phyloP scores from a whole-genome alignment of 179 eudicot genomes.

The Vitellaria paradoxa region DNA sequence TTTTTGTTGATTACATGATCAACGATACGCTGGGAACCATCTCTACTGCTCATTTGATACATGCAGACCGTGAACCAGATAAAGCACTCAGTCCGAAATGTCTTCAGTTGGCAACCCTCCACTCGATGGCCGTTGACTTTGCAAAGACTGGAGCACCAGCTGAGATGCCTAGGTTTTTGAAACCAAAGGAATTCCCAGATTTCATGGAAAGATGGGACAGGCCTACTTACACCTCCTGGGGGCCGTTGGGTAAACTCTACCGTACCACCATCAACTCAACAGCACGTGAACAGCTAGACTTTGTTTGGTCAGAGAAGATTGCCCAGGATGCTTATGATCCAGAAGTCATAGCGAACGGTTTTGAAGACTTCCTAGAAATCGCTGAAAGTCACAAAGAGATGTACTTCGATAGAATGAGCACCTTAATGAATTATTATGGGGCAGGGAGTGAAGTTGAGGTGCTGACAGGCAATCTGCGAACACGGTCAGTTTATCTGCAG shows the following conservation, averaged over 20 bases:
- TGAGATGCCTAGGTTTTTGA: slow-evolving; percentile 74
- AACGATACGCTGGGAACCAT: slow-evolving; percentile 79
- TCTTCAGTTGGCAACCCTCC: slow-evolving; percentile 63
- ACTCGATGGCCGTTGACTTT: slow-evolving; percentile 98
- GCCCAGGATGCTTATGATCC: slow-evolving; percentile 56
- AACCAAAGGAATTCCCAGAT: slow-evolving; percentile 85
- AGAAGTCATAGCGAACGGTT: slow-evolving; percentile 64
- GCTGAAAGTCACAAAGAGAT: slow-evolving; percentile 65
- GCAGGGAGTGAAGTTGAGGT: slow-evolving; percentile 76
- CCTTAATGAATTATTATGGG: slow-evolving; percentile 63
- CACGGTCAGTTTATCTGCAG: slow-evolving; percentile 50
- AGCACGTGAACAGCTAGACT: slow-evolving; percentile 21
- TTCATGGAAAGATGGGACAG: slow-evolving; percentile 89
- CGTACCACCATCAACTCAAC: slow-evolving; percentile 51
- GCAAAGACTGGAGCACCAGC: slow-evolving; percentile 97
- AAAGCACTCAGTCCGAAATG: slow-evolving; percentile 60
- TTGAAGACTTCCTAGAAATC: slow-evolving; percentile 43
- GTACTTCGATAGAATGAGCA: slow-evolving; percentile 54
- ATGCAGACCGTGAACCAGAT: slow-evolving; percentile 81
- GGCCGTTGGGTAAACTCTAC: slow-evolving; percentile 76
- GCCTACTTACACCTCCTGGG: slow-evolving; percentile 63
- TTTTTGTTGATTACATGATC: slow-evolving; percentile 94
- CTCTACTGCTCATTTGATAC: slow-evolving; percentile 88
- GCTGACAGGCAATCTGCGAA: slow-evolving; percentile 66
- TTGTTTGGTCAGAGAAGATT: slow-evolving; percentile 36